These are phyloP conservation scores for Licmophora abbreviata DNA, from an alignment of 108 stramenopile species.

Conservation along the genomic window DNA sequence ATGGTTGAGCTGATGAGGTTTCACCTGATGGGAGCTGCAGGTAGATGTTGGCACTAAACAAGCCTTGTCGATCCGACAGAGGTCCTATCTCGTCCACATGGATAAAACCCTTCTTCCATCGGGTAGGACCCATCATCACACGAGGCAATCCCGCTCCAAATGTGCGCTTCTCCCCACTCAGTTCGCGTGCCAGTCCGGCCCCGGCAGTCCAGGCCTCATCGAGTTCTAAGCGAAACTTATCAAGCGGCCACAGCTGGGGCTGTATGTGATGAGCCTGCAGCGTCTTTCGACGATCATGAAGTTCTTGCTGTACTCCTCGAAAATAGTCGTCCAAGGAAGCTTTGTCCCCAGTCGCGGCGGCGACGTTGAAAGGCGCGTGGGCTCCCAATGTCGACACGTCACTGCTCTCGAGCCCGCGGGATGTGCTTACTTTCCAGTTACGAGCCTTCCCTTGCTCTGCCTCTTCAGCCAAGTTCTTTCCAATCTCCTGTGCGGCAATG, in stretches of 20 bases:
- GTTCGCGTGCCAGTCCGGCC: slow-evolving; percentile 56
- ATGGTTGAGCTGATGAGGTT: no score
- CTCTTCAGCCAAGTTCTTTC: slow-evolving; percentile 39
- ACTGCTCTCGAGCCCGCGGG: slow-evolving; percentile 62
- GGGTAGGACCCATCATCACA: slow-evolving; percentile 86
- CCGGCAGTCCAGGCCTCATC: slow-evolving; percentile 74
- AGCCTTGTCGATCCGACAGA: slow-evolving; percentile 41
- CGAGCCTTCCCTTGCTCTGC: slow-evolving; percentile 21
- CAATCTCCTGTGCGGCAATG: slow-evolving; percentile 34
- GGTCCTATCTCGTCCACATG: slow-evolving; percentile 91
- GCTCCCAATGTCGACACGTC: slow-evolving; percentile 75
- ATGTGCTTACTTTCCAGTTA: slow-evolving; percentile 72
- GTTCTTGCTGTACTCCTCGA: slow-evolving; percentile 53
- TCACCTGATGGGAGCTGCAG: slow-evolving; percentile 76
- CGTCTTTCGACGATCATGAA: slow-evolving; percentile 31
- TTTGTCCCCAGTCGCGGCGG: slow-evolving; percentile 23
- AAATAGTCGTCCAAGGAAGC: slow-evolving; percentile 48
- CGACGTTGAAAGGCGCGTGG: slow-evolving; percentile 77
- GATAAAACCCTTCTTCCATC: slow-evolving; percentile 84
- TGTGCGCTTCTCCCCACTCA: slow-evolving; percentile 15
- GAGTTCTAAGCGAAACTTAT: slow-evolving; percentile 64
- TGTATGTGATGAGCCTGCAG: neutral
- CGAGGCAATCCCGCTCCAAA: slow-evolving; percentile 77
- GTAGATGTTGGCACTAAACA: slow-evolving; percentile 92
- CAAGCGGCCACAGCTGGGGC: slow-evolving; percentile 68